phyloP scores from a whole-genome alignment of 2,329 filamentous ascomycete genomes.

The Fusarium illudens region DNA sequence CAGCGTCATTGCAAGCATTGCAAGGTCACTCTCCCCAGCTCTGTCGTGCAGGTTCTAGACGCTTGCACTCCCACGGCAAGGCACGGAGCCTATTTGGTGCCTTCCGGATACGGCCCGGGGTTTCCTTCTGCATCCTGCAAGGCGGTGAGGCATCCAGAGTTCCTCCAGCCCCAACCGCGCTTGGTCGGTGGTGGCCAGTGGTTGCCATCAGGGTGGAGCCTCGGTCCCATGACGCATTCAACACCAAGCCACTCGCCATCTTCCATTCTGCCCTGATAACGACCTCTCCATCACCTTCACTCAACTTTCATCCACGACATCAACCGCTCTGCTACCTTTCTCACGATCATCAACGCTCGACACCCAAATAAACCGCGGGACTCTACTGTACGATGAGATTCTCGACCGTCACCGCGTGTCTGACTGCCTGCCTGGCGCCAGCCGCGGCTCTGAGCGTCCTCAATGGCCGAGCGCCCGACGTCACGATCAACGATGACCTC shows the following conservation, averaged over 20 bases:
- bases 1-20: slow-evolving; percentile 1
- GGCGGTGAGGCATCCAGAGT: slow-evolving; percentile 41
- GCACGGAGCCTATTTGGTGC: slow-evolving; percentile 19
- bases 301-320: slow-evolving; percentile 16
- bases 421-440: slow-evolving; percentile 57
- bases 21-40: slow-evolving; percentile 4
- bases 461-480: slow-evolving; percentile 45
- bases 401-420: slow-evolving; percentile 54
- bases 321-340: slow-evolving; percentile 5
- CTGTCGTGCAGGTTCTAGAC: slow-evolving; percentile 13
- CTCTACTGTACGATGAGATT: slow-evolving; percentile 45
- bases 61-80: slow-evolving; percentile 8
- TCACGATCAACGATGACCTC: slow-evolving; percentile 60
- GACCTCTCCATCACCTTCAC: slow-evolving; percentile 30
- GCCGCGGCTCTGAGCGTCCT: slow-evolving; percentile 56
- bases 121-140: slow-evolving; percentile 18
- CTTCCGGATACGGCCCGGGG: slow-evolving; percentile 23
- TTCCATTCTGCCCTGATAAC: slow-evolving; percentile 38
- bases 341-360: background rate
- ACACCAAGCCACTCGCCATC: slow-evolving; percentile 42
- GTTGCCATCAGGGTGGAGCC: slow-evolving; percentile 38
- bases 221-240: slow-evolving; percentile 51
- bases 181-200: slow-evolving; percentile 13
- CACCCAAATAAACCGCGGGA: background rate
- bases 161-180: slow-evolving; percentile 23